Evolutionary conservation across 78 protist species (phyloP), one percentile per base, ranked within the genome.

Genomic region (Dictyostelium intermedium): DNA sequence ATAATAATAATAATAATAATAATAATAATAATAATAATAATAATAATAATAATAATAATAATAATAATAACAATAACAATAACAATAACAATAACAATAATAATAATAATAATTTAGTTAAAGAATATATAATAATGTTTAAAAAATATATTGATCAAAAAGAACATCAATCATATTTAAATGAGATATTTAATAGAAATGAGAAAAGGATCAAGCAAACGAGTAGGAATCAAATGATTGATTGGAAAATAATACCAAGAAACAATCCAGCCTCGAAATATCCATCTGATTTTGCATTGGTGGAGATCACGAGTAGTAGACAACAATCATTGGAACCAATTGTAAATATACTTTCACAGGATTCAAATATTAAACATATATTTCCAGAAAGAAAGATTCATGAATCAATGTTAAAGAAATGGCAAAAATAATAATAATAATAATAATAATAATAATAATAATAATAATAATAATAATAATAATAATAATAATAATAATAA

Each of bases 251-350:
- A 13, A 47, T 89, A 41, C 45, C 53, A 23, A 78, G 93, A 69
- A 89, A 89, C 30, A 89, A 89, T 66, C 73, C 93, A 30, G 86
- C 93, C 20, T 80, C 87, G 20, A 60, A 80, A 3, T 80, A 60
- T 32, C 93, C 93, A 80, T 89, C 93, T 5, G 93, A 83, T 80
- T 89, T 89, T 80, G 93, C 86, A 50, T 47, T 89, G 50, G 35
- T 89, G 2, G 69, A 83, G 30, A 9, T 87, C 2, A 27, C 84
- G 7, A 13, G 30, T 7, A 18, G 2, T 14, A 5, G 1, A 6
- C n/a, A 23, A 45, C 1, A 2, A 30, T 13, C 53, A 79, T 45
- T 27, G 14, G 69, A 79, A 5, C 23, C 69, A 16, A 10, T 81
- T 9, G 0, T 53, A 23, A 39, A 56, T 4, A 63, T 63, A n/a